A percentile compares a stretch with the other conserved stretches of the same genome.
Conservation (phyloP, 371 early-diverging fungal species). For the Apophysomyces ossiformis region DNA sequence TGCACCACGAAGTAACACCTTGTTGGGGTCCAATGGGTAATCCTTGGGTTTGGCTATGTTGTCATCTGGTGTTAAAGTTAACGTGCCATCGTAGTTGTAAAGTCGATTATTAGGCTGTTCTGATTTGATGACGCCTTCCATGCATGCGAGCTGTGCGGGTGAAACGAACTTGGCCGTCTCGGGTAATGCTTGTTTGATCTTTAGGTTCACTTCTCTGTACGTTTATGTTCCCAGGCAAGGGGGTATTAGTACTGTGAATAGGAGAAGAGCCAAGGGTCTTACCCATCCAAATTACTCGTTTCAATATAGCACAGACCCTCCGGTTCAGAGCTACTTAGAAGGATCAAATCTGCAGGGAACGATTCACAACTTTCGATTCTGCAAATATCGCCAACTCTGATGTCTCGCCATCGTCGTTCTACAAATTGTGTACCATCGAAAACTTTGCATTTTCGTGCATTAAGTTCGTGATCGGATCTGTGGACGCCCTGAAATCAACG, state of each 20-base stretch:
- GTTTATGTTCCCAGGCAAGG: neutral
- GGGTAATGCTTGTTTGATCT: conserved; percentile 83
- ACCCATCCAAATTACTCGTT: conserved; percentile 96
- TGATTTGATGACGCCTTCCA: conserved; percentile 67
- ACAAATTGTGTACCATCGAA: conserved; percentile 67
- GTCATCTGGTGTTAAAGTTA: conserved; percentile 49
- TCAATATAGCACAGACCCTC: conserved; percentile 94
- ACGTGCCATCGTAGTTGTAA: conserved; percentile 84
- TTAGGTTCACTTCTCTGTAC: conserved; percentile 87
- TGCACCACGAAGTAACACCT: conserved; percentile 82
- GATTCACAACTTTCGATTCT: conserved; percentile 83
- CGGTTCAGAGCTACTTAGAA: conserved; percentile 86
- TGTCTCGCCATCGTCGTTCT: conserved; percentile 71
- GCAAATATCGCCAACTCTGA: conserved; percentile 93
- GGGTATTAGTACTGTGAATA: neutral
- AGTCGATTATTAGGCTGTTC: conserved; percentile 88
- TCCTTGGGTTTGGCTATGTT: conserved; percentile 57
- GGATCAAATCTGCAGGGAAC: conserved; percentile 92
- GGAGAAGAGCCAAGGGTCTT: conserved; percentile 17
- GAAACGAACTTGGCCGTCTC: conserved; percentile 72
- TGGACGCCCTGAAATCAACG: conserved; percentile 55
- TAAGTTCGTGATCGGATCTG: conserved; percentile 76
- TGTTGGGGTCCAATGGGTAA: conserved; percentile 76
- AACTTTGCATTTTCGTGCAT: conserved; percentile 74
- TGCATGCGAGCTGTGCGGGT: conserved; percentile 56